Evolutionary conservation across 805 yeast species (phyloP).

Genomic region (Scheffersomyces ergatensis): DNA sequence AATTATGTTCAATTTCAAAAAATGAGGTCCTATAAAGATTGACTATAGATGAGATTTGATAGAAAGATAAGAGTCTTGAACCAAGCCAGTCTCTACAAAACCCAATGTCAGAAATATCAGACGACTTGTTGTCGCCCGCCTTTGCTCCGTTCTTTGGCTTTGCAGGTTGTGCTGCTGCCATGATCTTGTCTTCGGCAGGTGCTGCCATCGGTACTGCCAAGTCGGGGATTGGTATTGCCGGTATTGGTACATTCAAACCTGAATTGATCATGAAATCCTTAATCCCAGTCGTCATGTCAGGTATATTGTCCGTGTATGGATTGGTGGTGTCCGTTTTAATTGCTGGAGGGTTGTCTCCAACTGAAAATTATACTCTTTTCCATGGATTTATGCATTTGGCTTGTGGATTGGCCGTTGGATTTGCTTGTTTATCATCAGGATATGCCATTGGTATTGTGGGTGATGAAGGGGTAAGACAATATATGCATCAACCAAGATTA

Average conservation of each 20-base stretch:
- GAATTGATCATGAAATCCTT: constrained; percentile 93
- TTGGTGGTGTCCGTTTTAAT: constrained; percentile 93
- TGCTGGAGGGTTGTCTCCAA: constrained; percentile 84
- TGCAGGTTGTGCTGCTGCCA: constrained; percentile 95
- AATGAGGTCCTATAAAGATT: too few relatives aligned
- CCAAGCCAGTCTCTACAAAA: too few relatives aligned
- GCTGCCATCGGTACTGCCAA: constrained; percentile 99
- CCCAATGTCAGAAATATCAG: background rate
- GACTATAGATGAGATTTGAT: too few relatives aligned
- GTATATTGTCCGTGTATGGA: constrained; percentile 96
- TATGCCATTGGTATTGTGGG: constrained; percentile 95
- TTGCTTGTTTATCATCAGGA: constrained; percentile 94
- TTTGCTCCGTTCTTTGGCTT: constrained; percentile 98
- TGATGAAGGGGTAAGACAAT: constrained; percentile 87
- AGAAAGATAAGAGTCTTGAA: too few relatives aligned
- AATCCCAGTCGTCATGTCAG: constrained; percentile 97
- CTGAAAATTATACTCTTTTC: constrained; percentile 77
- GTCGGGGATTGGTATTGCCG: constrained; percentile 96
- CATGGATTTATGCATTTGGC: constrained; percentile 98
- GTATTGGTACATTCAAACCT: constrained; percentile 97
- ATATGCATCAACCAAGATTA: constrained; percentile 82
- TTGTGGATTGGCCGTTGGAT: constrained; percentile 94
- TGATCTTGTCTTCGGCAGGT: constrained; percentile 91
- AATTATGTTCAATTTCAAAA: too few relatives aligned
- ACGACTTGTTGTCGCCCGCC: constrained; percentile 46